phyloP scores from a whole-genome alignment of 768 basidiomycete species.

The Kondoa subrosea region DNA sequence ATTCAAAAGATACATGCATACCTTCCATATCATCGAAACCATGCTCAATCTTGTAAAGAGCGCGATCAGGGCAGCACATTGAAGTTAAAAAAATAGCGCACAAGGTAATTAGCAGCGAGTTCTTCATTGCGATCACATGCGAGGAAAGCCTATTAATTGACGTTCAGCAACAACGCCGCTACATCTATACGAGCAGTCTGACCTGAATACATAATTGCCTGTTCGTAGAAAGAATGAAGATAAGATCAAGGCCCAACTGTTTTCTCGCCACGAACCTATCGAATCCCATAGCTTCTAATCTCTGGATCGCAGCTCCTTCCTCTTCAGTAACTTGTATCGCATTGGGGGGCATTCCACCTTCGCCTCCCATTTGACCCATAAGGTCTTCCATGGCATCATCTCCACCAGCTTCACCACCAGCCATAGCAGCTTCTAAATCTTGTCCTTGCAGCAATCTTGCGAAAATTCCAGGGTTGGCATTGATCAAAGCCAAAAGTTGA shows the following conservation, averaged over 20 bases:
- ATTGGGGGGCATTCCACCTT: conserved; percentile 37
- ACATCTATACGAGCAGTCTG: too few relatives aligned
- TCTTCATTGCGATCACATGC: conserved; percentile 96
- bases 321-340: conserved; percentile 66
- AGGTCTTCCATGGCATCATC: conserved; percentile 32
- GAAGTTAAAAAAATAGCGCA: conserved; percentile 29
- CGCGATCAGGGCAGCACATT: neutral
- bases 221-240: neutral
- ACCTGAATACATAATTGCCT: conserved; percentile 38
- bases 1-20: too few relatives aligned
- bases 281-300: conserved; percentile 81
- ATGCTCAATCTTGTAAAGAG: neutral
- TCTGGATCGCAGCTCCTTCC: conserved; percentile 70
- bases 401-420: conserved; percentile 32
- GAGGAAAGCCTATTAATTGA: too few relatives aligned
- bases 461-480: conserved; percentile 54
- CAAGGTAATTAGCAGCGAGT: conserved; percentile 81
- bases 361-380: conserved; percentile 22
- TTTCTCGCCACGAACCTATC: conserved; percentile 46
- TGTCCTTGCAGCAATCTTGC: conserved; percentile 45
- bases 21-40: neutral
- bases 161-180: too few relatives aligned
- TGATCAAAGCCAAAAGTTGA: conserved; percentile 45
- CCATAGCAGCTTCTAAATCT: conserved; percentile 27
- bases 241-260: neutral